These are phyloP conservation scores for Senna tora DNA, from an alignment of 306 rosid genomes.

Conservation along the genomic window DNA sequence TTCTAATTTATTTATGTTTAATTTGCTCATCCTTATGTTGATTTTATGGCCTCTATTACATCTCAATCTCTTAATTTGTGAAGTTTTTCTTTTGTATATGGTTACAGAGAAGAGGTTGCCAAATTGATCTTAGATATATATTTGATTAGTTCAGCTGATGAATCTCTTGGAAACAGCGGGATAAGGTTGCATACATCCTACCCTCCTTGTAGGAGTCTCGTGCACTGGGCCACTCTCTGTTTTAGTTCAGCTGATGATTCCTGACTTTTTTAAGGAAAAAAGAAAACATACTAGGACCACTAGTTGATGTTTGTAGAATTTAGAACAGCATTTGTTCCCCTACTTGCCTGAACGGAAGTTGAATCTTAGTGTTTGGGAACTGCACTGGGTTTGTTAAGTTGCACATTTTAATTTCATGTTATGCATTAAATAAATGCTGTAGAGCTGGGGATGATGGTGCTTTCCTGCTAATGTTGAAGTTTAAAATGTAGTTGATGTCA, in stretches of 20 bases:
- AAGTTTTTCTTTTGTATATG: not conserved
- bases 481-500: conserved; percentile 3
- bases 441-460: not conserved
- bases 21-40: conserved; percentile 11
- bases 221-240: too few relatives aligned
- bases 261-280: not conserved
- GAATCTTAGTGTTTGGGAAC: conserved; percentile 18
- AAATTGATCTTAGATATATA: not conserved
- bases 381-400: conserved; percentile 4
- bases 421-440: not conserved
- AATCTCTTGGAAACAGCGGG: too few relatives aligned
- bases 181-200: too few relatives aligned
- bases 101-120: not conserved
- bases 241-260: not conserved
- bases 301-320: not conserved
- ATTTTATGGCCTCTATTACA: not conserved
- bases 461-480: not conserved
- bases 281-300: not conserved
- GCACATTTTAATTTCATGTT: not conserved
- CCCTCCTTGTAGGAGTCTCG: too few relatives aligned
- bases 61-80: conserved; percentile 7
- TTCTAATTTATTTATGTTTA: not conserved
- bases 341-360: not conserved
- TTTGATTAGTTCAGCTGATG: not conserved
- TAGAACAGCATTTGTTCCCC: conserved; percentile 2